Percentiles rank a stretch among this genome's conserved stretches.
Conservation (phyloP, 768 basidiomycete species). For the Hirschioporus abietinus region DNA sequence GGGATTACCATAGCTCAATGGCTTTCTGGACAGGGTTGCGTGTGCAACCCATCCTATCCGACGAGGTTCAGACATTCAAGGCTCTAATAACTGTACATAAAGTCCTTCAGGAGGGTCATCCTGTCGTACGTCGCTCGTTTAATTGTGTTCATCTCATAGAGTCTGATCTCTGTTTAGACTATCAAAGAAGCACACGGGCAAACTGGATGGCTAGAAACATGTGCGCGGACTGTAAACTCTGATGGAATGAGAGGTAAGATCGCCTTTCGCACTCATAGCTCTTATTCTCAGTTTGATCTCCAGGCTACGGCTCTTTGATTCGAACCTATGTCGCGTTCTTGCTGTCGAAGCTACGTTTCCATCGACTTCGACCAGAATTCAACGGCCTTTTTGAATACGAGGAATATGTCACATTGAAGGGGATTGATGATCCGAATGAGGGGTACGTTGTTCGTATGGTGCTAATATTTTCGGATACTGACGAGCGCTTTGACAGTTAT, state of each 20-base stretch:
- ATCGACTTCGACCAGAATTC: conserved; percentile 93
- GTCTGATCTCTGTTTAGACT: conserved; percentile 44
- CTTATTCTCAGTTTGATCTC: conserved; percentile 1
- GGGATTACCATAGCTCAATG: conserved; percentile 97
- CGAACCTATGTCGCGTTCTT: conserved; percentile 95
- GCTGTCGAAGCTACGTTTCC: conserved; percentile 91
- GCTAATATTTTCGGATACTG: conserved; percentile 3
- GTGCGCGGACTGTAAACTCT: conserved; percentile 78
- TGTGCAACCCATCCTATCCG: conserved; percentile 93
- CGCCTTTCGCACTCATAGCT: background rate
- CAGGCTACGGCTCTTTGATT: conserved; percentile 91
- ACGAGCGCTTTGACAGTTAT: conserved; percentile 50
- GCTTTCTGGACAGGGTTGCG: conserved; percentile 97
- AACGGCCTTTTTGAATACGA: conserved; percentile 99
- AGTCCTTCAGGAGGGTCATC: conserved; percentile 96
- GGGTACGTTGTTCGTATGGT: conserved; percentile 52
- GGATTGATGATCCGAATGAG: conserved; percentile 98
- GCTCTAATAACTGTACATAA: conserved; percentile 97
- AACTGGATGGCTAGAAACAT: conserved; percentile 97
- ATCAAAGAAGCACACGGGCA: conserved; percentile 97
- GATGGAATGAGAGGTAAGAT: conserved; percentile 72
- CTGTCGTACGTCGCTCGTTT: conserved; percentile 54
- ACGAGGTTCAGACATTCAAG: conserved; percentile 99
- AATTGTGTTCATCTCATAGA: background rate
- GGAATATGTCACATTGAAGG: conserved; percentile 95